Evolutionary conservation across 495 filamentous ascomycete species (phyloP).

Genomic region (Chaetomium fimeti): DNA sequence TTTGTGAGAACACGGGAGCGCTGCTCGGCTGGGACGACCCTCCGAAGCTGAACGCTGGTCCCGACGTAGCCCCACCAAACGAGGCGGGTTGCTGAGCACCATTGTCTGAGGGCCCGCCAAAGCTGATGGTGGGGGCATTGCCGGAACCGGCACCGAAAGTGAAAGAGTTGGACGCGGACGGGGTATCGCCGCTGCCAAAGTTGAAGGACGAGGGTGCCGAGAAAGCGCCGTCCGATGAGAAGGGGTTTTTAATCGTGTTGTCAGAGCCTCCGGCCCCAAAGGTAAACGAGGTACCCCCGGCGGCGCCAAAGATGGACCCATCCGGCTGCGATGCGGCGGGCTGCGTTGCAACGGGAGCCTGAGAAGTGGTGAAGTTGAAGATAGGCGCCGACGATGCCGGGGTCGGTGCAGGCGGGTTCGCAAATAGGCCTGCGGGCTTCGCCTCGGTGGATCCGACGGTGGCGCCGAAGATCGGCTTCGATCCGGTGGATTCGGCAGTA

Average conservation of each 20-base stretch:
- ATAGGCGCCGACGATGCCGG: conserved; percentile 21
- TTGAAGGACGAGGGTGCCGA: conserved; percentile 40
- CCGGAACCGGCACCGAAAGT: conserved; percentile 29
- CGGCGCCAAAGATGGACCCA: conserved; percentile 29
- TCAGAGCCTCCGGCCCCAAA: conserved; percentile 40
- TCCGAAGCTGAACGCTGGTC: conserved; percentile 31
- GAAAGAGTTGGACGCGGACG: conserved; percentile 29
- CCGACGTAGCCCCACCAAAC: conserved; percentile 19
- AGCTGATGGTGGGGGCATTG: conserved; percentile 32
- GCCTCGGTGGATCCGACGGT: conserved; percentile 13
- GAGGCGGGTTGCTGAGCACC: conserved; percentile 24
- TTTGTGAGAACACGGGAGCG: conserved; percentile 27
- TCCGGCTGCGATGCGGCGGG: conserved; percentile 25
- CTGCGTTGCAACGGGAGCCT: conserved; percentile 30
- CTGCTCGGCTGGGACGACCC: conserved; percentile 23
- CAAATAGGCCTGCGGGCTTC: conserved; percentile 26
- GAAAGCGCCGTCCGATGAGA: conserved; percentile 34
- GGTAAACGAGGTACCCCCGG: conserved; percentile 37
- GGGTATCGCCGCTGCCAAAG: conserved; percentile 36
- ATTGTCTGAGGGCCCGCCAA: conserved; percentile 32
- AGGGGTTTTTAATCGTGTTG: conserved; percentile 44
- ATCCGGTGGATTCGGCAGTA: conserved; percentile 4
- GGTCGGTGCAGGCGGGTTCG: conserved; percentile 18
- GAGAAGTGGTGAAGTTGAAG: conserved; percentile 37
- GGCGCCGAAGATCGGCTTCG: conserved; percentile 29